Evolutionary conservation across 164 flowering plant genomes (phyloP), one percentile per base, ranked within the genome.

Genomic region (Vitis cinerea): DNA sequence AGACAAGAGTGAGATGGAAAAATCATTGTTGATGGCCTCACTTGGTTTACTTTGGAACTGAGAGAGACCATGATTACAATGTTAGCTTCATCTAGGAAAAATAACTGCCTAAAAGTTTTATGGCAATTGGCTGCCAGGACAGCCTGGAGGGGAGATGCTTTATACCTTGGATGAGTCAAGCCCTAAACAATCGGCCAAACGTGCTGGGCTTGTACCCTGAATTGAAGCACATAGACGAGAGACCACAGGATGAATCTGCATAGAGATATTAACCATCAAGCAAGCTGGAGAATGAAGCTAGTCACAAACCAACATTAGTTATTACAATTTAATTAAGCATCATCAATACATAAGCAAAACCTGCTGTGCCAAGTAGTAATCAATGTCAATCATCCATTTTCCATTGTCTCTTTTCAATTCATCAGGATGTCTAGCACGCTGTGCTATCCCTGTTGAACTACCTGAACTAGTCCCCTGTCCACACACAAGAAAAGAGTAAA

Each of bases 401-500:
- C 83, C 93, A 71, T 81, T 84, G 78, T 83, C 91, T 64, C 62
- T 80, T 78, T 84, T 88, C 75, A 96, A 73, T 78, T 96, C 99
- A 79, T 96, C 94, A 61, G 99, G 99, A 83, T 96, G 99, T 73
- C 99, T 88, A 71, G 99, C 98, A 54, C 98, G 87, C 71, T 87
- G 91, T 75, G 99, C 98, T 73, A 96, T 89, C 44, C 98, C 99
- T 53, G 76, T 58, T 17, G 93, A 87, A 72, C 84, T 75, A 77
- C 79, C 81, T 61, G 88, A 81, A 76, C 77, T 73, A 56, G 74
- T 55, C 8, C 90, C 97, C 98, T 95, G 80, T 60, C 50, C 60
- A 56, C 48, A 61, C 9, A 62, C 15, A 50, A 23, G 10, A 55
- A 30, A 49, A 59, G 3, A 7, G 27, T 6, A 62, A 12, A 15